A percentile compares a stretch with the other conserved stretches of the same genome.
Conservation (phyloP, 1,284 basidiomycete genomes). For the Mycena sp. region DNA sequence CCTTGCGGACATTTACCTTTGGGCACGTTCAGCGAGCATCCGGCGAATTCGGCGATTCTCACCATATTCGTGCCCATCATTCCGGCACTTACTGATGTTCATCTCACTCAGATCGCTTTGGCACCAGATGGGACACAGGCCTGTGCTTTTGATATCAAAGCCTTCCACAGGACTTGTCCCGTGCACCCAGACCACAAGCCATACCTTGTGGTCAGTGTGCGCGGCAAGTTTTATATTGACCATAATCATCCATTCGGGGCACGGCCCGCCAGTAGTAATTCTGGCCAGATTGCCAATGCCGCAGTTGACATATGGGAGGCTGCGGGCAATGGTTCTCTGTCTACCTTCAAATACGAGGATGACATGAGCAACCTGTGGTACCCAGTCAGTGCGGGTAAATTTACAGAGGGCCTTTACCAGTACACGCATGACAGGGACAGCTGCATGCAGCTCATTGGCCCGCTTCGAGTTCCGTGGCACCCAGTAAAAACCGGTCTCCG, state of each 20-base stretch:
- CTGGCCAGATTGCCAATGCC: conserved; percentile 36
- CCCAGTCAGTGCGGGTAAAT: background rate
- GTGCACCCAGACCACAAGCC: conserved; percentile 36
- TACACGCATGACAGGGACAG: conserved; percentile 14
- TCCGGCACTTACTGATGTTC: too few relatives aligned
- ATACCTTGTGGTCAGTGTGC: conserved; percentile 30
- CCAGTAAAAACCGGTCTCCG: conserved; percentile 19
- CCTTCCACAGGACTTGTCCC: conserved; percentile 38
- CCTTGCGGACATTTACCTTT: background rate
- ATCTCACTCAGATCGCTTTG: conserved; percentile 37
- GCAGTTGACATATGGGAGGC: conserved; percentile 35
- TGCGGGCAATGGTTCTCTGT: background rate
- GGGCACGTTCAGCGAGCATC: background rate
- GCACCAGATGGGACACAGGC: conserved; percentile 39
- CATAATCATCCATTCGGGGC: too few relatives aligned
- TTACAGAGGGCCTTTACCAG: background rate
- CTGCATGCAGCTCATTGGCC: background rate
- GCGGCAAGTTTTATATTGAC: too few relatives aligned
- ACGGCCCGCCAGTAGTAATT: conserved; percentile 32
- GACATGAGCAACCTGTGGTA: conserved; percentile 28
- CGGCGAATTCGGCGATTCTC: background rate
- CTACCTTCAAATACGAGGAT: conserved; percentile 39
- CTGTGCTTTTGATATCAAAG: too few relatives aligned
- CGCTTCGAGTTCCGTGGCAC: conserved; percentile 23
- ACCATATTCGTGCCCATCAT: too few relatives aligned